Percentiles rank a stretch among this genome's conserved stretches.
phyloP scores from a whole-genome alignment of 768 basidiomycete species.

The Mycena rebaudengoi region DNA sequence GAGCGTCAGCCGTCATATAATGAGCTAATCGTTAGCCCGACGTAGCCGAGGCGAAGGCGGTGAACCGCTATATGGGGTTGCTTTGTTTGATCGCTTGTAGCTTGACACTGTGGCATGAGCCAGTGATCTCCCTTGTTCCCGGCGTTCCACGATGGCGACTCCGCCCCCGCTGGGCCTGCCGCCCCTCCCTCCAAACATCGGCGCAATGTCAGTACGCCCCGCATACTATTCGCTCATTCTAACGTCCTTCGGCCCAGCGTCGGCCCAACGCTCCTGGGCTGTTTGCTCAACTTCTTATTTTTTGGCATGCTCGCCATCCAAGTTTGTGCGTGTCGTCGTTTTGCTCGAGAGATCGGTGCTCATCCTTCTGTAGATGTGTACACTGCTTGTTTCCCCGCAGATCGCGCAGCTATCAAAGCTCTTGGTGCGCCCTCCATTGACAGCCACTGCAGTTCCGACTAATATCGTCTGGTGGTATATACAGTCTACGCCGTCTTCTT shows the following conservation, averaged over 20 bases:
- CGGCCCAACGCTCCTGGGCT: constrained; percentile 16
- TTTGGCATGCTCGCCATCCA: constrained; percentile 38
- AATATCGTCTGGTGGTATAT: not conserved
- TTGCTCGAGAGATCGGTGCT: not conserved
- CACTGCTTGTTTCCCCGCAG: constrained; percentile 29
- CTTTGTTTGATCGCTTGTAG: too few species aligned
- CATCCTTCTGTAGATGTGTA: constrained; percentile 26
- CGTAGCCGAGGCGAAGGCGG: too few species aligned
- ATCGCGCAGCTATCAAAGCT: constrained; percentile 22
- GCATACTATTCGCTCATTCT: not conserved
- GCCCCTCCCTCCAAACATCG: constrained; percentile 15
- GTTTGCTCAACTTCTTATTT: constrained; percentile 34
- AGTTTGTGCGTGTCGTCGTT: constrained; percentile 28
- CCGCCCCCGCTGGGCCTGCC: not conserved
- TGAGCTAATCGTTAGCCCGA: too few species aligned
- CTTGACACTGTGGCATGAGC: too few species aligned
- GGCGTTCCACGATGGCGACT: too few species aligned
- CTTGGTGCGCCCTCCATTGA: constrained; percentile 27
- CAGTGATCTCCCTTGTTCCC: too few species aligned
- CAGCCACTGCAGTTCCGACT: not conserved
- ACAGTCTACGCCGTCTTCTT: constrained; percentile 35
- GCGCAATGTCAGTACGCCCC: not conserved
- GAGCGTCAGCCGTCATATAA: too few species aligned
- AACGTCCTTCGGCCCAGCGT: not conserved
- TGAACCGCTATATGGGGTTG: too few species aligned